phyloP scores from a whole-genome alignment of 208 protist species.

The Novymonas esmeraldas region DNA sequence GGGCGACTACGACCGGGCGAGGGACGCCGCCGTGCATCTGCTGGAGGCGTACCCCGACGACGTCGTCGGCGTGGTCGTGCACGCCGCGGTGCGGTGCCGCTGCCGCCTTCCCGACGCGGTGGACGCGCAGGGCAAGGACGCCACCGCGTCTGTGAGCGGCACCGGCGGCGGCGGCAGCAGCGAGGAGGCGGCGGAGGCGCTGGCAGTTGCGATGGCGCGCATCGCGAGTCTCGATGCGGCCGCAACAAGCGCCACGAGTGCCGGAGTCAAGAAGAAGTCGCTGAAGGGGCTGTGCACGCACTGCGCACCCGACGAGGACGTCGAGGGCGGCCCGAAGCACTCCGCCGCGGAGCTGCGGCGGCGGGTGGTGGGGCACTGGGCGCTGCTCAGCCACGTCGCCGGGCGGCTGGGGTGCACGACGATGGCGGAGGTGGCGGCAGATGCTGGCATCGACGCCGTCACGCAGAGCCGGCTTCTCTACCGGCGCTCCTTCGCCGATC shows the following conservation, averaged over 20 bases:
- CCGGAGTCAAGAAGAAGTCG: conserved; percentile 35
- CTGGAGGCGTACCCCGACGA: conserved; percentile 46
- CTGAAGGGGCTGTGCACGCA: conserved; percentile 45
- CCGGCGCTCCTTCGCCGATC: conserved; percentile 45
- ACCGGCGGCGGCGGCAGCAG: neutral
- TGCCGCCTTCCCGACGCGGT: conserved; percentile 7
- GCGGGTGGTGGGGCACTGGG: conserved; percentile 64
- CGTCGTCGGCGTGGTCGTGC: conserved; percentile 44
- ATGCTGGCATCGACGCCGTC: conserved; percentile 50
- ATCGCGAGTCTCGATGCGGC: conserved; percentile 32
- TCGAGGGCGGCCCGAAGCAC: conserved; percentile 27
- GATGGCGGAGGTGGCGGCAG: conserved; percentile 51
- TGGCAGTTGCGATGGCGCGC: conserved; percentile 42
- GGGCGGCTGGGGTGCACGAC: conserved; percentile 39
- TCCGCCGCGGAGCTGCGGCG: conserved; percentile 31
- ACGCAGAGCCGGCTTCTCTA: conserved; percentile 20
- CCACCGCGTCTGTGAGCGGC: neutral
- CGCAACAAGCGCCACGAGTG: conserved; percentile 10
- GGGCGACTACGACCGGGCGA: conserved; percentile 52
- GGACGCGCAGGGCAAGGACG: conserved; percentile 13
- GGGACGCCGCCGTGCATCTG: conserved; percentile 36
- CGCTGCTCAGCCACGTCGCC: conserved; percentile 57
- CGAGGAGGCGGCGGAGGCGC: conserved; percentile 36
- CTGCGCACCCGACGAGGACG: conserved; percentile 51
- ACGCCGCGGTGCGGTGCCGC: conserved; percentile 32